Evolutionary conservation across 176 grass and related monocot genomes (phyloP), one percentile per base, ranked within the genome.

Genomic region (Carex kokanica): DNA sequence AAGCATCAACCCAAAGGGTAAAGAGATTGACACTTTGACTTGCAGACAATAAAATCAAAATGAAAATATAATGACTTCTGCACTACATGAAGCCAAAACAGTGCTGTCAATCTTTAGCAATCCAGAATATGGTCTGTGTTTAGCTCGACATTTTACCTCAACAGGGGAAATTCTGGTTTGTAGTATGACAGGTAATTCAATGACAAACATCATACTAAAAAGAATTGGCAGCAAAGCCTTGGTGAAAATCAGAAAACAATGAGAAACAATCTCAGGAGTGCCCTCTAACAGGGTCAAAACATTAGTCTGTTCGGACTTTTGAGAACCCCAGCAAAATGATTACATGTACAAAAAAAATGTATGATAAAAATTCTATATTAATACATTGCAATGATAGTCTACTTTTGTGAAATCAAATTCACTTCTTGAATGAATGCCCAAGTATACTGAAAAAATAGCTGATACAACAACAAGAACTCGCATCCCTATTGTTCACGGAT

Each of bases 381-480:
- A 78, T 56, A 78, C 73, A 78, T 78, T 78, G 73, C 73, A 54
- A 78, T 56, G 73, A 78, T 56, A 78, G 45, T 56, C 73, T 21
- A 78, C 71, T 32, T 56, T 55, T 56, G 49, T 78, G 49, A 78
- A 77, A 78, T 78, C 13, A 78, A 55, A 56, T 78, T 78, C 73
- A 78, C 73, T 78, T 78, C 51, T 31, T 53, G 73, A 78, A 78
- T 78, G 73, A 78, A 78, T 78, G 73, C 73, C 27, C 73, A 78
- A 78, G 73, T 78, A 78, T 78, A 77, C 31, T 78, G 8, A 78
- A 55, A 78, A 78, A 55, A 78, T 56, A 78, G 49, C 51, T 32
- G 21, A 55, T 78, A 55, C 51, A 55, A 78, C 73, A 55, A 56
- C 73, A 56, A 15, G 49, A 55, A 29, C 51, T 78, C 51, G 24